phyloP scores from a whole-genome alignment of 2,329 filamentous ascomycete species.

The Pseudogymnoascus sp. region DNA sequence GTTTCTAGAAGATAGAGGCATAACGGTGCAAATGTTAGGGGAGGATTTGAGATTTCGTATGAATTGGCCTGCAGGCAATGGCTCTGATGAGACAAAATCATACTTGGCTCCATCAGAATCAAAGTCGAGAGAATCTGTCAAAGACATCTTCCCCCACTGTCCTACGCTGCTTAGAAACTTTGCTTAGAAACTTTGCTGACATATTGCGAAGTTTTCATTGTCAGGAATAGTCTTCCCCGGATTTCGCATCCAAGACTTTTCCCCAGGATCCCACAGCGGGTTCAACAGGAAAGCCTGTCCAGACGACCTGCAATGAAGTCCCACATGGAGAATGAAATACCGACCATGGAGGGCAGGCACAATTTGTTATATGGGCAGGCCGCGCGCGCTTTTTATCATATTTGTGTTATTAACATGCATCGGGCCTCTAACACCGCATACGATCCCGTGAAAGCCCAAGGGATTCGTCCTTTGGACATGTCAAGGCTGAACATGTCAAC shows the following conservation, averaged over 20 bases:
- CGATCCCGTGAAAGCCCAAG: background rate
- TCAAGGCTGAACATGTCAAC: background rate
- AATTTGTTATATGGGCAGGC: background rate
- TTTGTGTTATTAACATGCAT: background rate
- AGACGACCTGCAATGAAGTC: background rate
- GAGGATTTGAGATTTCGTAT: background rate
- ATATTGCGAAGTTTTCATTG: slow-evolving; percentile 2
- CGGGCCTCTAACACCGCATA: background rate
- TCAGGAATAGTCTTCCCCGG: background rate
- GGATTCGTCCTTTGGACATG: background rate
- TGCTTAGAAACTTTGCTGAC: background rate
- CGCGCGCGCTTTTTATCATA: background rate
- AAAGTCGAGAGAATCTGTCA: background rate
- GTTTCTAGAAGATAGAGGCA: background rate
- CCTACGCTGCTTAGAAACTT: background rate
- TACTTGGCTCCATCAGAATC: background rate
- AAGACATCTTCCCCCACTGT: background rate
- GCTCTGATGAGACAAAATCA: background rate
- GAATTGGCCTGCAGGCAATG: background rate
- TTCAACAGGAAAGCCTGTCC: background rate
- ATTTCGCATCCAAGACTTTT: background rate
- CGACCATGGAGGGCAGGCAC: background rate
- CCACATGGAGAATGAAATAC: background rate
- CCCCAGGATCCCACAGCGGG: background rate
- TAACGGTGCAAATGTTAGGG: background rate